Evolutionary conservation across 768 basidiomycete species (phyloP).

Genomic region (Gyrodon lividus): DNA sequence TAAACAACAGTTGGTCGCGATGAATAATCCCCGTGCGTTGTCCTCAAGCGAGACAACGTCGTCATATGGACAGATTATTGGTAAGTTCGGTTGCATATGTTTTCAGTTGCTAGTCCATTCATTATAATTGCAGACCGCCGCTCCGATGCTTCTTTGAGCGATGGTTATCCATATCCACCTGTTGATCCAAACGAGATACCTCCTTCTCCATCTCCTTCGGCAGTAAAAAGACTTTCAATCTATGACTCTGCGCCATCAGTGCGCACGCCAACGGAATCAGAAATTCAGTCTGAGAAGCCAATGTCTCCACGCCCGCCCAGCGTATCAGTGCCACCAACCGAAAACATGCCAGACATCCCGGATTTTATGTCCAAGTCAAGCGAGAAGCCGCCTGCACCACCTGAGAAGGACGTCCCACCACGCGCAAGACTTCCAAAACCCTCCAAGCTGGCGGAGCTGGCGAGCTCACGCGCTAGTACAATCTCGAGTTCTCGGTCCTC

Average conservation of each 20-base stretch:
- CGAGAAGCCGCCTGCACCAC: constrained; percentile 24
- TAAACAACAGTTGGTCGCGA: constrained; percentile 37
- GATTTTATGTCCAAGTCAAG: constrained; percentile 51
- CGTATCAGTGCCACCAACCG: constrained; percentile 43
- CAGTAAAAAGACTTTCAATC: constrained; percentile 56
- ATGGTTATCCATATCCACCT: constrained; percentile 13
- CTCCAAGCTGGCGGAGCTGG: constrained; percentile 69
- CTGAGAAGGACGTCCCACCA: constrained; percentile 21
- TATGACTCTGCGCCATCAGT: constrained; percentile 59
- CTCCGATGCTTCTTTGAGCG: constrained; percentile 1
- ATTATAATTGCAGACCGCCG: constrained; percentile 19
- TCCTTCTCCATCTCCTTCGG: constrained; percentile 67
- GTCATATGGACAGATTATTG: constrained; percentile 63
- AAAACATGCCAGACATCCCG: constrained; percentile 55
- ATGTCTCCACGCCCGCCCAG: constrained; percentile 41
- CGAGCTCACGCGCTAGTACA: constrained; percentile 60
- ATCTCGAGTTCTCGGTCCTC: constrained; percentile 53
- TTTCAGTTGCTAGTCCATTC: background rate
- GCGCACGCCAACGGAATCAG: constrained; percentile 41
- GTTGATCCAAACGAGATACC: constrained; percentile 58
- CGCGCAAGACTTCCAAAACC: constrained; percentile 37
- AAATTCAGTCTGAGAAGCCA: constrained; percentile 31
- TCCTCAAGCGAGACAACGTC: constrained; percentile 40
- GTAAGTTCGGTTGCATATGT: constrained; percentile 35
- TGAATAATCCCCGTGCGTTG: constrained; percentile 40